These are phyloP conservation scores for Nemania diffusa DNA, from an alignment of 2,329 filamentous ascomycete genomes.

Conservation along the genomic window DNA sequence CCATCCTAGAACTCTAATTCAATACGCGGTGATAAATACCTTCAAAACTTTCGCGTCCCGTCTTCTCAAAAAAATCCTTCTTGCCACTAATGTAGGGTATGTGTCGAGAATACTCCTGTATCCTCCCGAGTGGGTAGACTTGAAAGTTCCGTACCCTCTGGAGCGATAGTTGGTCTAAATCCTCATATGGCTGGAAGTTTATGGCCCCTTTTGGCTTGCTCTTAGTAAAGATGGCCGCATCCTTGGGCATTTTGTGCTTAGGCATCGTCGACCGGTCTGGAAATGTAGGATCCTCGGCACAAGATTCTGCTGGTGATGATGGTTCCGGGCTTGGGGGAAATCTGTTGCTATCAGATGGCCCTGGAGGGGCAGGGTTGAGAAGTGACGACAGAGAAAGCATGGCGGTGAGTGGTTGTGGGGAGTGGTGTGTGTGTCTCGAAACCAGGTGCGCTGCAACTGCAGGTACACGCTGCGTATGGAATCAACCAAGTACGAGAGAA, in stretches of 20 bases:
- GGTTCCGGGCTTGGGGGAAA: slow-evolving; percentile 56
- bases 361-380: slow-evolving; percentile 69
- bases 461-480: slow-evolving; percentile 42
- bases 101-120: slow-evolving; percentile 72
- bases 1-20: slow-evolving; percentile 1
- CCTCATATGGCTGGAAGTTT: slow-evolving; percentile 79
- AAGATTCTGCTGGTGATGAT: slow-evolving; percentile 51
- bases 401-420: slow-evolving; percentile 49
- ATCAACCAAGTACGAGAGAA: slow-evolving; percentile 44
- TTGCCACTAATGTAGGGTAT: slow-evolving; percentile 97
- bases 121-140: slow-evolving; percentile 73
- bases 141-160: slow-evolving; percentile 70
- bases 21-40: slow-evolving; percentile 62
- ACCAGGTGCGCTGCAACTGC: slow-evolving; percentile 50
- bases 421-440: slow-evolving; percentile 52
- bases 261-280: slow-evolving; percentile 47
- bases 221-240: slow-evolving; percentile 70
- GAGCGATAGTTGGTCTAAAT: slow-evolving; percentile 66
- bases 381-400: slow-evolving; percentile 75
- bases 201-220: slow-evolving; percentile 72
- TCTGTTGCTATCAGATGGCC: slow-evolving; percentile 53
- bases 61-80: slow-evolving; percentile 87
- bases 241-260: slow-evolving; percentile 72
- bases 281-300: slow-evolving; percentile 48
- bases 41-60: slow-evolving; percentile 87